Evolutionary conservation across 1,284 basidiomycete species (phyloP), one percentile per base, ranked within the genome.

Genomic region (Pseudomicrostroma phylloplanum): DNA sequence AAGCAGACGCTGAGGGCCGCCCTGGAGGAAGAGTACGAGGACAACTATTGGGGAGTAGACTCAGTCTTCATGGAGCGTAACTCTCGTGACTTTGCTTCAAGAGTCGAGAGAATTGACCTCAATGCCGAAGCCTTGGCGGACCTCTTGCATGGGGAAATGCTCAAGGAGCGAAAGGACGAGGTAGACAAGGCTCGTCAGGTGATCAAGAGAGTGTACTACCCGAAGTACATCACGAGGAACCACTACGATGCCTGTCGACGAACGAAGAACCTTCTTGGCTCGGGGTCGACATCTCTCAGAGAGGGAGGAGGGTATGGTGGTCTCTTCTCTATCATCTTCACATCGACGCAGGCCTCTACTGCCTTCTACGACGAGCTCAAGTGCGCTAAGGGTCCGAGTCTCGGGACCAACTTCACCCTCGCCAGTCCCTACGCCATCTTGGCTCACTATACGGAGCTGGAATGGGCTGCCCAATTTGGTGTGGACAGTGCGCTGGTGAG

Each of bases 31-130:
- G 82, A 80, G 2, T 97, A 89, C 80, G 90, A 96, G 79, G 94
- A 98, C 77, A 83, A 83, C 26, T 96, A 91, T 81, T 97, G 89
- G 76, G 85, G 86, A 73, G 90, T 94, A 80, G 96, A 98, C 77
- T 91, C 91, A 40, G 87, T 97, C 59, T 96, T 89, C 82, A 90
- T 98, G 88, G 94, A 98, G 80, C 89, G 94, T 70, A 98, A 98
- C 81, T 96, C 92, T 21, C 90, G 94, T 58, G 88, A 96, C 81
- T 96, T 96, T 82, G 82, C 85, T 57, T 82, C 82, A 9, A 89
- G 94, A 60, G 85, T 93, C 68, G 83, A 83, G 62, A 80, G 83
- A 60, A 91, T 96, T 79, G 91, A 98, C 80, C 79, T 81, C 58
- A 97, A 96, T 78, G 84, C 94, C 1, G 87, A 89, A 76, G 85